Base-by-base conservation (phyloP, 2,329 filamentous ascomycete species). In the Endothia cerciana region DNA sequence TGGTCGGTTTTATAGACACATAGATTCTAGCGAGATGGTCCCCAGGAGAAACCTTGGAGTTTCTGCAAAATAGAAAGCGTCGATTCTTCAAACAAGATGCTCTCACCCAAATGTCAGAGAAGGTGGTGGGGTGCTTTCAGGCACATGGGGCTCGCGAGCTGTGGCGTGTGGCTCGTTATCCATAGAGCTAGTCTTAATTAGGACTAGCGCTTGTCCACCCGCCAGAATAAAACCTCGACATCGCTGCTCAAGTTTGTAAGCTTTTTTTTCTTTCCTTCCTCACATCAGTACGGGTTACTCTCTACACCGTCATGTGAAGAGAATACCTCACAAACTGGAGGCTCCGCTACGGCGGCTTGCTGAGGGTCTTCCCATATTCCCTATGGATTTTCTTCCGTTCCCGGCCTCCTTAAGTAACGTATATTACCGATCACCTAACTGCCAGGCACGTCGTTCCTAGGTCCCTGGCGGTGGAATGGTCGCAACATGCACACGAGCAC, bases 381-480 rank as follows among this genome's bases (percentile, higher is more conserved):
- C 79, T 73, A 79, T 84, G 80, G 78, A 79, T 82, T 77, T 82
- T 77, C 81, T 79, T 83, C 82, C 82, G 82, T 84, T 84, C 82
- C 82, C 82, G 81, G 82, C 82, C 82, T 76, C 81, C 81, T 71
- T 80, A 67, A 84, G 71, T 68, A 77, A 80, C 73, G 80, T 78
- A 55, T 40, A 45, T 68, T 68, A 65, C 28, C 60, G 77, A 80
- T 73, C 74, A 76, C 80, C 81, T 81, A 77, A 71, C 74, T 82
- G 82, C 77, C 80, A 72, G 72, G 74, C 75, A 76, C 76, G 73
- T 71, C 76, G 71, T 71, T 71, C 72, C 70, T 77, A 77, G 80
- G 81, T 79, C 77, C 76, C 76, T 78, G 80, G 79, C 82, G 82
- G 82, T 84, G 82, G 81, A 82, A 80, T 81, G 79, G 76, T 82